Base-by-base conservation (phyloP, 2,329 filamentous ascomycete genomes). In the Emericellopsis cladophorae region DNA sequence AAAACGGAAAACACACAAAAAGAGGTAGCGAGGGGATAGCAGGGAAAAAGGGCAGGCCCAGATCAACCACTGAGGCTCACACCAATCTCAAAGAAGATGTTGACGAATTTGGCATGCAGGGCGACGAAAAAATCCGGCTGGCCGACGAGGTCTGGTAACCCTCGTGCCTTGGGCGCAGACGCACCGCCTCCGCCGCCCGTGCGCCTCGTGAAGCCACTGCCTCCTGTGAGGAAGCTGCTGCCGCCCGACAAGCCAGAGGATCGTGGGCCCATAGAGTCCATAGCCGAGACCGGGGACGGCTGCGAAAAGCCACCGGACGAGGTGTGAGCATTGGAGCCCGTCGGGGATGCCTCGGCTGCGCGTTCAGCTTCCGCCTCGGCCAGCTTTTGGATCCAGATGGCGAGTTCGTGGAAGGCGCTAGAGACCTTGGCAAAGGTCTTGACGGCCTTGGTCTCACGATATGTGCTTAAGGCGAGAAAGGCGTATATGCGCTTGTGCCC, bases 401-500 rank as follows among this genome's bases (percentile, higher is more conserved):
- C 78, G 39, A 82, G 60, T 38, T 79, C 74, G n/a, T 70, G 69
- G 49, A 83, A 83, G 2, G 74, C 75, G 2, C 67, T 62, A 3
- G 76, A 72, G 24, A 82, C 65, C 47, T 76, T 74, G 31, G 71
- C 70, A 52, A 81, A 82, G 0, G 75, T 70, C 55, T 79, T 78
- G 72, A 83, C 79, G 36, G 76, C 76, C 12, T 76, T 60, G 12
- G 75, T 68, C 56, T 82, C 77, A 40, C 74, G 73, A 55, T 81
- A 74, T 10, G 76, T 81, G 54, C 70, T 79, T 37, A 82, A 67
- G 2, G 77, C 76, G 44, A 83, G 57, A 44, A 83, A 76, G 10
- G 79, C 79, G 51, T 83, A 83, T 11, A 81, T 74, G n/a, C 79
- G 71, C 56, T 79, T 78, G 48, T 80, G 74, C 5, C 79, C 79